phyloP scores from a whole-genome alignment of 2,329 filamentous ascomycete species.

The Cephalotrichum gorgonifer region DNA sequence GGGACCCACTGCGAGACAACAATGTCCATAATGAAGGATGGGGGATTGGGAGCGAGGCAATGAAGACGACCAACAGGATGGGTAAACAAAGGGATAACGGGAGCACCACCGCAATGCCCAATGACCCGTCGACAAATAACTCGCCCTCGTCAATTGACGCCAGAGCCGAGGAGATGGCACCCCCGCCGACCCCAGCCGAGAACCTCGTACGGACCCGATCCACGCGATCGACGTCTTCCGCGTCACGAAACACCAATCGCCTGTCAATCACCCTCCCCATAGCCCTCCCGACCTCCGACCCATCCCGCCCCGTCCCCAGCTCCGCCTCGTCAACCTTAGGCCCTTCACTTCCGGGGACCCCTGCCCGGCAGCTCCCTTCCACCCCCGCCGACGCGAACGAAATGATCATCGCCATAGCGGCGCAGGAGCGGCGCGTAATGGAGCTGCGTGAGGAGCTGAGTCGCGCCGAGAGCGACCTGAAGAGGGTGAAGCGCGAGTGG shows the following conservation, averaged over 20 bases:
- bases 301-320: conserved; percentile 41
- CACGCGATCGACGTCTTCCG: conserved; percentile 40
- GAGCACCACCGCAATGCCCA: background rate
- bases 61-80: background rate
- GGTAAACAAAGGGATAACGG: background rate
- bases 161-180: background rate
- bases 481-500: conserved; percentile 74
- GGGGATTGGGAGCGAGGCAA: background rate
- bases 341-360: conserved; percentile 38
- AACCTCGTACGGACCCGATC: conserved; percentile 32
- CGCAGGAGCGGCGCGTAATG: conserved; percentile 82
- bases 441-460: conserved; percentile 85
- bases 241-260: conserved; percentile 44
- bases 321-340: conserved; percentile 14
- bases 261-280: conserved; percentile 54
- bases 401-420: conserved; percentile 81
- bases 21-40: background rate
- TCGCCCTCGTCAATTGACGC: background rate
- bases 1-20: background rate
- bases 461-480: conserved; percentile 69
- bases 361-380: conserved; percentile 29
- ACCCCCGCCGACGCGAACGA: conserved; percentile 47
- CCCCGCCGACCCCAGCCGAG: conserved; percentile 25
- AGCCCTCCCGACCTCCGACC: conserved; percentile 38
- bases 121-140: background rate